phyloP scores from a whole-genome alignment of 345 rosid genomes.

The Syzygium aromaticum region DNA sequence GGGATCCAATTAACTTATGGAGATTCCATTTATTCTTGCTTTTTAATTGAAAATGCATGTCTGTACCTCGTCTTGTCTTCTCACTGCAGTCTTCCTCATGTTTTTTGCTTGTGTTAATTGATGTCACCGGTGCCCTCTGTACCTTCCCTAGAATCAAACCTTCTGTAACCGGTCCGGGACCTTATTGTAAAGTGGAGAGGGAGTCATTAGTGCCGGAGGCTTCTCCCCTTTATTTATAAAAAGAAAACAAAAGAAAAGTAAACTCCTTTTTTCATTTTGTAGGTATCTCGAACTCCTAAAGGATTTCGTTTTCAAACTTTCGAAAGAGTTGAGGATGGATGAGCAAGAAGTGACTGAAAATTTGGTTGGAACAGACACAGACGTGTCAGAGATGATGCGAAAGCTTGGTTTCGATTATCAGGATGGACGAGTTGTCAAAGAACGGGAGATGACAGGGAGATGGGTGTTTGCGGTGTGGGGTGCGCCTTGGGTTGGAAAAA shows the following conservation, averaged over 20 bases:
- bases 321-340: neutral
- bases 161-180: neutral
- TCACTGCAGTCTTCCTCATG: rapidly evolving
- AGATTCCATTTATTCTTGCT: neutral
- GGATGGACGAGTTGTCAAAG: neutral
- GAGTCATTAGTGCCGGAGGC: neutral
- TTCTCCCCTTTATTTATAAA: too few relatives aligned
- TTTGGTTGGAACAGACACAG: neutral
- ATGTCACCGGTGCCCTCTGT: too few relatives aligned
- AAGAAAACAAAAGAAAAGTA: too few relatives aligned
- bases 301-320: neutral
- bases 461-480: rapidly evolving
- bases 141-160: neutral
- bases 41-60: neutral
- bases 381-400: neutral
- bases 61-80: neutral
- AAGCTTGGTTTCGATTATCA: neutral
- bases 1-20: too few relatives aligned
- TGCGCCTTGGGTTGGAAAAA: neutral
- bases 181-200: neutral
- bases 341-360: neutral
- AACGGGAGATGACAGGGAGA: neutral
- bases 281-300: neutral
- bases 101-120: too few relatives aligned
- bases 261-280: neutral